phyloP scores from a whole-genome alignment of 148 eudicot species.

The Chenopodium quinoa region DNA sequence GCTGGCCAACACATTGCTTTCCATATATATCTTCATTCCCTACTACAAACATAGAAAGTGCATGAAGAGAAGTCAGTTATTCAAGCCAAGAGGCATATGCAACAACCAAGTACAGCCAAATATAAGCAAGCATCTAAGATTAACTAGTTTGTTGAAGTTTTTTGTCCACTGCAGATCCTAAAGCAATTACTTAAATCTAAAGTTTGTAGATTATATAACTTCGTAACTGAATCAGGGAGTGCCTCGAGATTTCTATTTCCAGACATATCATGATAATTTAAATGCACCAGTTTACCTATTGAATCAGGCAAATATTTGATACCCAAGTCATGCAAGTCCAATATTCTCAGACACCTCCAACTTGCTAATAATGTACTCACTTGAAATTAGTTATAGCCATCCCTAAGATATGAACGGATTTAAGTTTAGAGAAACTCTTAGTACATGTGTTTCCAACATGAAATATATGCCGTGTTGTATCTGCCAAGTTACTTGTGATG shows the following conservation, averaged over 20 bases:
- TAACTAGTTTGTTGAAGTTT: not conserved
- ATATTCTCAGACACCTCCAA: not conserved
- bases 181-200: not conserved
- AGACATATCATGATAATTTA: slow-evolving; percentile 11
- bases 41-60: slow-evolving; percentile 1
- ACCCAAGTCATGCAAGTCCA: not conserved
- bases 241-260: not conserved
- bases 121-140: not conserved
- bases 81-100: slow-evolving; percentile 17
- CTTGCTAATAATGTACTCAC: not conserved
- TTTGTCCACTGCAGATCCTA: not conserved
- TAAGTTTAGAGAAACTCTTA: not conserved
- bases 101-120: not conserved
- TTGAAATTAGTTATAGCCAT: not conserved
- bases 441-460: not conserved
- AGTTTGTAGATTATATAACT: slow-evolving; percentile 9
- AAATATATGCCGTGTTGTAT: not conserved
- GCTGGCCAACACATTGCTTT: not conserved
- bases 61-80: slow-evolving; percentile 13
- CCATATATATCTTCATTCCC: not conserved
- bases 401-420: not conserved
- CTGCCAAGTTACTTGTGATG: not conserved
- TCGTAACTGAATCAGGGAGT: slow-evolving; percentile 9
- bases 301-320: not conserved
- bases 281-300: not conserved